Base-by-base conservation (phyloP, 2,329 filamentous ascomycete species). In the Microdochium trichocladiopsis region DNA sequence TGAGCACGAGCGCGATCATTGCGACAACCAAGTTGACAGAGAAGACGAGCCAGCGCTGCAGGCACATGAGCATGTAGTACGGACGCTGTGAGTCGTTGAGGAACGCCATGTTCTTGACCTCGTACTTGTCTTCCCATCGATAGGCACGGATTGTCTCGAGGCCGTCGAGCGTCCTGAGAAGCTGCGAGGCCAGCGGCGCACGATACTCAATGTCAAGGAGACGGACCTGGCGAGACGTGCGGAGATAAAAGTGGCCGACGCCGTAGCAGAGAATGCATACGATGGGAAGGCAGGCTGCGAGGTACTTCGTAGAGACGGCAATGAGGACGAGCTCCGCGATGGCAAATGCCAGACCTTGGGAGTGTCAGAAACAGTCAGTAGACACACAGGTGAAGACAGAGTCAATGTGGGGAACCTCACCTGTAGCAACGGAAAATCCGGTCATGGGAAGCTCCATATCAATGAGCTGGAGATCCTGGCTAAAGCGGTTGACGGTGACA, bases 191-290 rank as follows among this genome's bases (percentile, higher is more conserved):
- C 1, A 80, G 65, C 1, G 75, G 74, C 1, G 71, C 69, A 52
- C 75, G 73, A 23, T 70, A 66, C 59, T 81, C 78, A 0, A 81
- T 66, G 58, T 82, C 79, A 8, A 81, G 64, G 25, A 78, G 70
- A 50, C 79, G 71, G 5, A 82, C 62, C 52, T 81, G 78, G 3
- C 77, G 75, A 0, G 77, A 80, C 2, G 78, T 82, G 6, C 74
- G 69, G 18, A 82, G 68, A 55, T 82, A 82, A 56, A 76, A 72
- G 43, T 73, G 72, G 52, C 79, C 77, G 11, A 80, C 67, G 8
- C 72, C 51, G 51, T 73, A 74, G n/a, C 77, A 60, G 2, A 70
- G 61, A 8, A 68, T 52, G 23, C 77, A 58, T 2, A 72, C 66
- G 1, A 72, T 53, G 0, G 76, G 75, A 48, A 77, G 68, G 4